Evolutionary conservation across 768 basidiomycete species (phyloP).

Genomic region (Auriscalpium microsporum): DNA sequence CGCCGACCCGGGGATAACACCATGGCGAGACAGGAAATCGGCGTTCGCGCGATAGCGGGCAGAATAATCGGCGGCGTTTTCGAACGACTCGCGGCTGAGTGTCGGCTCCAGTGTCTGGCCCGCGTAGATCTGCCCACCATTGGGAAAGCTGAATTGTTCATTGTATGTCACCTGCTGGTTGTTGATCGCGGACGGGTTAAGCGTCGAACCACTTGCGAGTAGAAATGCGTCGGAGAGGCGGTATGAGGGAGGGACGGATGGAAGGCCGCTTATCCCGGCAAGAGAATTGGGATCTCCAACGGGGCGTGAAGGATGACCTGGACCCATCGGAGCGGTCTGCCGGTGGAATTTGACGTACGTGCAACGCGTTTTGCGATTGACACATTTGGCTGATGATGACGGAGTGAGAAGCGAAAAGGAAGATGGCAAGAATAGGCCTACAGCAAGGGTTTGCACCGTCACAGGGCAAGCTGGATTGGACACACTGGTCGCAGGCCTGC

Average conservation of each 20-base stretch:
- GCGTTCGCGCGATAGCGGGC: constrained; percentile 40
- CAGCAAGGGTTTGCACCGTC: constrained; percentile 76
- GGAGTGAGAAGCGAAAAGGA: constrained; percentile 2
- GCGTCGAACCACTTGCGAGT: neutral
- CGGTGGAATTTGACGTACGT: constrained; percentile 79
- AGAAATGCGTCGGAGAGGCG: constrained; percentile 14
- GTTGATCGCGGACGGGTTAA: neutral
- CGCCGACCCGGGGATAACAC: constrained; percentile 19
- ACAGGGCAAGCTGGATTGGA: constrained; percentile 64
- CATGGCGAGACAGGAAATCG: constrained; percentile 33
- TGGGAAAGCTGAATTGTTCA: constrained; percentile 13
- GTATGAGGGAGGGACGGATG: constrained; percentile 2
- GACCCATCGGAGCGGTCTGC: constrained; percentile 71
- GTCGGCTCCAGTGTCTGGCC: neutral
- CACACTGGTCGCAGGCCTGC: constrained; percentile 81
- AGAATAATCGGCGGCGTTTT: constrained; percentile 29
- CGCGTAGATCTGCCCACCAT: neutral
- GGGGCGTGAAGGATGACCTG: constrained; percentile 44
- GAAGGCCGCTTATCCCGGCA: constrained; percentile 3
- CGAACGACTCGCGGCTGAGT: constrained; percentile 7
- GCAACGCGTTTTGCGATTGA: constrained; percentile 61
- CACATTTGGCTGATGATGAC: constrained; percentile 59
- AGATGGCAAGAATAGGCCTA: constrained; percentile 27
- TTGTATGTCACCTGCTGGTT: constrained; percentile 4
- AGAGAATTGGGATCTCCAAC: constrained; percentile 3